Base-by-base conservation (phyloP, 2,329 filamentous ascomycete genomes). In the Xylariaceae sp. region DNA sequence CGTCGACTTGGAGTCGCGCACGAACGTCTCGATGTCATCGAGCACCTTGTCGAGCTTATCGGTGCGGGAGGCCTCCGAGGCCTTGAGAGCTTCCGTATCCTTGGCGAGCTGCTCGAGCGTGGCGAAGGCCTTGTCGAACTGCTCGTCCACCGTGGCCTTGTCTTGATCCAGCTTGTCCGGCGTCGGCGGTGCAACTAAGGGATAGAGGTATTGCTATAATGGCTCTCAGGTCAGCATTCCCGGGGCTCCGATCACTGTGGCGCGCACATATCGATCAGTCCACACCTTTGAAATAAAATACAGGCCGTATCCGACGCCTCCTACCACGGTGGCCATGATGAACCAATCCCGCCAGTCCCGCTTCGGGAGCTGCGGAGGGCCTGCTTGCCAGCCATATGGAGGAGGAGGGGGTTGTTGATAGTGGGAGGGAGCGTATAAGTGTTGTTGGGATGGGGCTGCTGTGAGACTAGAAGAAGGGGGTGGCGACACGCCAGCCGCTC, bases 281-380 rank as follows among this genome's bases (percentile, higher is more conserved):
- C 4, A 44, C 78, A 91, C 89, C 84, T 95, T 95, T 61, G 92
- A 90, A 13, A 97, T 82, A 65, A 88, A 84, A 72, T 94, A 99
- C 18, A 96, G 76, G 0, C 92, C 93, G 70, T 97, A 97, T 45
- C 91, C 83, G 17, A 97, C 87, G 53, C 92, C 91, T 59, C 92
- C 88, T 63, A 95, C 88, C 10, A 97, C 90, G 0, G 94, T 99
- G 6, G 94, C 94, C 91, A 97, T 96, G 75, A 99, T 97, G 76
- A 99, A 99, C 89, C 92, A 97, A 73, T 99, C 94, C 62, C 95
- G 84, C 94, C 94, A 99, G 76, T 99, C 94, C 70, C 94, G 82
- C 72, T 86, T 87, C 2, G 92, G 92, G 2, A 86, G 76, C 57
- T 82, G 79, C 1, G 81, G 81, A 2, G 83, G 78, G 6, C 80